These are phyloP conservation scores for Cucurbita pepo DNA, from an alignment of 306 rosid species.

Conservation along the genomic window DNA sequence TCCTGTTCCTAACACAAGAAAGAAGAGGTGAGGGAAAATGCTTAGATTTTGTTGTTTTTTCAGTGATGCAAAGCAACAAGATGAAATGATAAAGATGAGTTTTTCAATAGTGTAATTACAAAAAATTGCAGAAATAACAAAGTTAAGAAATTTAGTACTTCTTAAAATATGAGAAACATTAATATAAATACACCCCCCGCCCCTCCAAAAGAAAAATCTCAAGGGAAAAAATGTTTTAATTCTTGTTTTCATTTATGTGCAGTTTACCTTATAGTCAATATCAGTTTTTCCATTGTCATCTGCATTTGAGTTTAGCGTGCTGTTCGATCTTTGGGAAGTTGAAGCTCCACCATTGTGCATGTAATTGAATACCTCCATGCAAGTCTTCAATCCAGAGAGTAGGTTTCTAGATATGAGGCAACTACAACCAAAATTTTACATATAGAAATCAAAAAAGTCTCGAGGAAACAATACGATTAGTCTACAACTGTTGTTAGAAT, in stretches of 20 bases:
- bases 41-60: background rate
- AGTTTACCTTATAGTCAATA: conserved; percentile 40
- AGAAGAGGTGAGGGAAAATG: background rate
- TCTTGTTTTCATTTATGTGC: background rate
- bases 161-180: too few relatives aligned
- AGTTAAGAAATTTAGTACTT: too few relatives aligned
- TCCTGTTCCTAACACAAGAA: conserved; percentile 47
- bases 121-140: too few relatives aligned
- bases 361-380: conserved; percentile 63
- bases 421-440: conserved; percentile 29
- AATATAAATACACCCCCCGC: too few relatives aligned
- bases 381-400: conserved; percentile 86
- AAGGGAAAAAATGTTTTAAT: background rate
- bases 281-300: conserved; percentile 48
- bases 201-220: too few relatives aligned
- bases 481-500: background rate
- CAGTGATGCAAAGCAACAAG: too few relatives aligned
- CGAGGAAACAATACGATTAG: background rate
- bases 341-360: conserved; percentile 65
- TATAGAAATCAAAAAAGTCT: background rate
- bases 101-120: too few relatives aligned
- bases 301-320: conserved; percentile 32
- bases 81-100: too few relatives aligned
- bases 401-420: conserved; percentile 95
- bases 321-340: conserved; percentile 24